Conservation (phyloP, 495 filamentous ascomycete genomes). For the Lophium mytilinum region DNA sequence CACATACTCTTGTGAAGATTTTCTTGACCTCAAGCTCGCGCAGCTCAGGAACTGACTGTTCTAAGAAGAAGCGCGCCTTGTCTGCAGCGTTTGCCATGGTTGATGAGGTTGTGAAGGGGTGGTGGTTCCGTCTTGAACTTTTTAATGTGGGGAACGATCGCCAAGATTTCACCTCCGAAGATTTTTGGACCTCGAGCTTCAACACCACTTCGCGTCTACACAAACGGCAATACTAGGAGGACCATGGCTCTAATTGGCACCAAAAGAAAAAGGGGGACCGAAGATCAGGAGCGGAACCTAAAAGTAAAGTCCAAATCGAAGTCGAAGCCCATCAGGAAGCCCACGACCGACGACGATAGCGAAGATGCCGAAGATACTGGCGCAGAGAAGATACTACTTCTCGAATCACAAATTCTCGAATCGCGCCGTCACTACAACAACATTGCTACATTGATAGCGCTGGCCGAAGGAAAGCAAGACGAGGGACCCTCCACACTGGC, state of each 20-base stretch:
- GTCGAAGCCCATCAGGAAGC: background rate
- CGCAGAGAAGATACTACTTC: constrained; percentile 48
- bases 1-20: constrained; percentile 67
- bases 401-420: constrained; percentile 72
- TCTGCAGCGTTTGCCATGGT: constrained; percentile 78
- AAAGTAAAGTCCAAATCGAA: constrained; percentile 6
- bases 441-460: constrained; percentile 62
- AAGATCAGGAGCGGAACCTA: background rate
- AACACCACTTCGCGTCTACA: no score
- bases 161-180: no score
- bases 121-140: no score
- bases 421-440: constrained; percentile 90
- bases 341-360: constrained; percentile 24
- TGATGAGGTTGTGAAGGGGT: background rate
- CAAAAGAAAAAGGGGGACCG: no score
- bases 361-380: constrained; percentile 32
- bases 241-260: no score
- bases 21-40: constrained; percentile 81
- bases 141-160: no score
- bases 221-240: no score
- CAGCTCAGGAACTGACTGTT: constrained; percentile 83
- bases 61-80: constrained; percentile 89
- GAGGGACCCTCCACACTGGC: constrained; percentile 43
- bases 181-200: no score
- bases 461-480: constrained; percentile 43